Conservation (phyloP, 176 grass and related monocot species). For the Zea luxurians region DNA sequence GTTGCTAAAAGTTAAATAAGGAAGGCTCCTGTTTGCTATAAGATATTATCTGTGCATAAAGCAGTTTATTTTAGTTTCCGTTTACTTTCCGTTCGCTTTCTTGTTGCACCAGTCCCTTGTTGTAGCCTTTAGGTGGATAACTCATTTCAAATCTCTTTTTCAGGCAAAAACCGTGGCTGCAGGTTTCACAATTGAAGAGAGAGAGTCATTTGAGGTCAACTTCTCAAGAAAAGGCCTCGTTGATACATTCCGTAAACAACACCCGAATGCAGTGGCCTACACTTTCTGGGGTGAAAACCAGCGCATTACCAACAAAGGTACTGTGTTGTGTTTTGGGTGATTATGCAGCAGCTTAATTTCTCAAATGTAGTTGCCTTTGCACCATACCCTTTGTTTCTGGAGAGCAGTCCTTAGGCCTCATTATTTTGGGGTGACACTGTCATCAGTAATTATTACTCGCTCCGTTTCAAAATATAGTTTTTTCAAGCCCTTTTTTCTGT, state of each 20-base stretch:
- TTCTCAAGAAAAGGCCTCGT: conserved; percentile 63
- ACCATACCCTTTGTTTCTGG: not conserved
- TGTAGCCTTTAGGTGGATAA: not conserved
- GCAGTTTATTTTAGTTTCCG: not conserved
- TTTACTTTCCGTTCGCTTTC: not conserved
- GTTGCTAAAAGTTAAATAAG: not conserved
- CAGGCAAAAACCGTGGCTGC: conserved; percentile 79
- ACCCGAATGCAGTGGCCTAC: conserved; percentile 70
- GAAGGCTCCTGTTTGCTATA: not conserved
- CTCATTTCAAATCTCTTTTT: conserved; percentile 29
- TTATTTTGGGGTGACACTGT: not conserved
- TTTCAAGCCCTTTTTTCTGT: too few species aligned
- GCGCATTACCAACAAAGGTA: conserved; percentile 46
- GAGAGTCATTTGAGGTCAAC: conserved; percentile 71
- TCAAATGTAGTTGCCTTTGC: not conserved
- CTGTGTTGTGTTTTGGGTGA: not conserved
- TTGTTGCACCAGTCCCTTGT: not conserved
- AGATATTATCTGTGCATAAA: not conserved
- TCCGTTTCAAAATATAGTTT: too few species aligned
- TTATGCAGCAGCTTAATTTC: not conserved
- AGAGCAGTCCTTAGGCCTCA: not conserved
- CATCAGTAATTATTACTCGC: not conserved
- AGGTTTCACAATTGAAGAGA: conserved; percentile 85
- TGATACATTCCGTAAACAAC: conserved; percentile 86
- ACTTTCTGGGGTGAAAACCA: conserved; percentile 91